phyloP scores from a whole-genome alignment of 345 rosid species.

The Salix exigua region DNA sequence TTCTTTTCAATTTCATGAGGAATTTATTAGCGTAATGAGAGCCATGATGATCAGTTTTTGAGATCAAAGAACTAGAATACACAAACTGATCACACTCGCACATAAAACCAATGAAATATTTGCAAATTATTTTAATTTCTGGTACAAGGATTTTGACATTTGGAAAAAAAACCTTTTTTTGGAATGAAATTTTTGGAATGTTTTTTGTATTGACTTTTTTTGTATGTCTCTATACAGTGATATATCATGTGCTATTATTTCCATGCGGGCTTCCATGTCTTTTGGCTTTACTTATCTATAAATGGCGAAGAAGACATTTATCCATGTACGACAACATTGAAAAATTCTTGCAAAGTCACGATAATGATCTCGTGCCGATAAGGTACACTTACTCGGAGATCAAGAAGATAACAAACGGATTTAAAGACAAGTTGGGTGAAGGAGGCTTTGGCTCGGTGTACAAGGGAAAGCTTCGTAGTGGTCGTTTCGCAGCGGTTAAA shows the following conservation, averaged over 20 bases:
- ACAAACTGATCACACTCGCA: no score
- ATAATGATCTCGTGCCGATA: background rate
- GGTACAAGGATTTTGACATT: background rate
- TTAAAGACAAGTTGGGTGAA: background rate
- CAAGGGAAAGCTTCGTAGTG: background rate
- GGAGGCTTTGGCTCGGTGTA: background rate
- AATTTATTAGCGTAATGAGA: no score
- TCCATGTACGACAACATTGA: background rate
- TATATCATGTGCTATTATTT: no score
- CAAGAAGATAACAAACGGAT: background rate
- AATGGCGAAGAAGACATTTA: background rate
- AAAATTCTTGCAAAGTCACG: background rate
- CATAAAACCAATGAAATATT: no score
- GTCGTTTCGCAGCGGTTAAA: background rate
- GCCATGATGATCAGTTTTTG: no score
- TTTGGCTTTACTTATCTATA: background rate
- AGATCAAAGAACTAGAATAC: fast-evolving
- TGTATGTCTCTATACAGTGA: no score
- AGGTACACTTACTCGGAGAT: background rate
- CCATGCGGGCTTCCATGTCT: no score
- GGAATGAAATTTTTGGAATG: no score
- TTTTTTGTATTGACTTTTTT: no score
- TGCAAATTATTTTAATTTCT: background rate
- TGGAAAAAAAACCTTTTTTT: background rate
- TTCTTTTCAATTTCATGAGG: no score